Evolutionary conservation across 2,329 filamentous ascomycete species (phyloP), one percentile per base, ranked within the genome.

Genomic region (Hymenoscyphus repandus): DNA sequence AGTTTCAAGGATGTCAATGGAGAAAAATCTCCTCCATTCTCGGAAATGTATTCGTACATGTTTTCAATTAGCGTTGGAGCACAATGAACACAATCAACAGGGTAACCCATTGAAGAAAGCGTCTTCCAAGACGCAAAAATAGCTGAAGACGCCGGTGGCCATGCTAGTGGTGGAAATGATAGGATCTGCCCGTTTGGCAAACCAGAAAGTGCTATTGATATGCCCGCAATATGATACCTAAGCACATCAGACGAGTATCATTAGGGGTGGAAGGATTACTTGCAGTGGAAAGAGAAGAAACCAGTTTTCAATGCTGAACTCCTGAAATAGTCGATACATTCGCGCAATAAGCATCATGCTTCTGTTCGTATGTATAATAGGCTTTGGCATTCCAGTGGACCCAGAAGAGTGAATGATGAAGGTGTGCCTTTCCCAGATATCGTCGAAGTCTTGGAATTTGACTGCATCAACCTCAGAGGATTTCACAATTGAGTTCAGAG

Each of bases 301-400:
- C 63, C 64, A 66, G 34, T 67, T 66, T 20, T 63, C 57, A 15
- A 65, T 49, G 20, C 59, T 51, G 39, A 65, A 64, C n/a, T 63
- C 58, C 37, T 61, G 64, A 45, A 65, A 65, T 12, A 66, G 51
- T 30, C 64, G 60, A 50, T 66, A 65, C 64, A 66, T 66, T 33
- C 64, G 54, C 31, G 64, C 63, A 54, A 66, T 66, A 12, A 64
- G 58, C 60, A 66, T 66, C 55, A 66, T 61, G 49, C 65, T 66
- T 34, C 64, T 51, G 49, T 65, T 65, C 9, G 62, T 64, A 50
- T 65, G 63, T 32, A 64, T 56, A 7, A 64, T 60, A 4, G 63
- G 62, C 45, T 66, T 66, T 42, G 63, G 63, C 55, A 62, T 62
- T 9, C 62, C 62, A 32, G 63, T 66, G 3, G 62, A 64, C 10